These are phyloP conservation scores for Penicillium fuscoglaucum DNA, from an alignment of 2,329 filamentous ascomycete genomes.

Conservation along the genomic window DNA sequence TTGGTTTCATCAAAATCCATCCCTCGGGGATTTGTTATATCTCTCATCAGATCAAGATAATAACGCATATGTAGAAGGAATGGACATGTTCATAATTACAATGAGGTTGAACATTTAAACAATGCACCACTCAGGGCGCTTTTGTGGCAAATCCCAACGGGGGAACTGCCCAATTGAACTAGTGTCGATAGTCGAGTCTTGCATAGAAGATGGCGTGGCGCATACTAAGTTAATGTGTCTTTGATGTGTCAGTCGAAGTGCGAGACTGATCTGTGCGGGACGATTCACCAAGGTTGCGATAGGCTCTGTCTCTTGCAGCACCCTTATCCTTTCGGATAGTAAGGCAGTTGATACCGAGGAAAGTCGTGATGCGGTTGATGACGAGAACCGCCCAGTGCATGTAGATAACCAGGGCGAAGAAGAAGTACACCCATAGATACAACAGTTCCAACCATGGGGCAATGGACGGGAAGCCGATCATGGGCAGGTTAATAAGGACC, in stretches of 20 bases:
- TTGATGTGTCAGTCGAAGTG: conserved; percentile 8
- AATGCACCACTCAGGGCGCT: not conserved
- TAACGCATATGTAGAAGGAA: not conserved
- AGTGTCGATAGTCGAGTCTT: not conserved
- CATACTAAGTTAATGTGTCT: conserved; percentile 11
- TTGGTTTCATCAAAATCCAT: conserved; percentile 1
- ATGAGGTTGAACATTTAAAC: conserved; percentile 3
- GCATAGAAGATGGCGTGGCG: not conserved
- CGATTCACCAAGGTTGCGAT: conserved; percentile 37
- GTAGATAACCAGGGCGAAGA: conserved; percentile 82
- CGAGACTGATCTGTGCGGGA: conserved; percentile 10
- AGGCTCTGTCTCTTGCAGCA: conserved; percentile 37
- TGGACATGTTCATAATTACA: conserved; percentile 14
- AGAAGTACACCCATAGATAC: conserved; percentile 82
- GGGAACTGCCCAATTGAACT: not conserved
- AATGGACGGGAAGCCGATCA: conserved; percentile 68
- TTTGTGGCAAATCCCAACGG: not conserved
- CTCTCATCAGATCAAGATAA: not conserved
- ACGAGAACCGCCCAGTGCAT: conserved; percentile 91
- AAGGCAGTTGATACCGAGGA: conserved; percentile 89
- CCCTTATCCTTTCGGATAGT: conserved; percentile 63
- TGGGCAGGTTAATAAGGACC: conserved; percentile 76
- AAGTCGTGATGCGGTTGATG: conserved; percentile 86
- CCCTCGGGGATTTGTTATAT: not conserved
- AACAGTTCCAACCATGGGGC: conserved; percentile 67